Percentiles rank a stretch among this genome's conserved stretches.
These are phyloP conservation scores for Fagopyrum tataricum DNA, from an alignment of 148 eudicot genomes.

Conservation along the genomic window DNA sequence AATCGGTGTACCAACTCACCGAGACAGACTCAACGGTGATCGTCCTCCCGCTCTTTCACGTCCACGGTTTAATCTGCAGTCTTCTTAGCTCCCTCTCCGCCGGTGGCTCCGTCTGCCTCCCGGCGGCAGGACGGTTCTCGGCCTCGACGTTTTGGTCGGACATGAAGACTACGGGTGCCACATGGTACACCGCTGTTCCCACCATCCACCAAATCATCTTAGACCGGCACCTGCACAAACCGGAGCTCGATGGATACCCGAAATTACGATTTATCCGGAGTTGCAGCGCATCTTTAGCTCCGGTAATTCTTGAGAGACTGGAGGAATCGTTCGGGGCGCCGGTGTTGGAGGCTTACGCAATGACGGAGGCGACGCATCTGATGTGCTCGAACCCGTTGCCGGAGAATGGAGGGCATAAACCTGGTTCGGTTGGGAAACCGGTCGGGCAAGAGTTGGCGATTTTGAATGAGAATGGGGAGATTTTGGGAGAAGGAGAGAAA, in stretches of 20 bases:
- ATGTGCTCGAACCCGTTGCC: slow-evolving; percentile 91
- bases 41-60: slow-evolving; percentile 85
- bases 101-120: slow-evolving; percentile 73
- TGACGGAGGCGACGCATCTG: slow-evolving; percentile 89
- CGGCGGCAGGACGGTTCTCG: slow-evolving; percentile 78
- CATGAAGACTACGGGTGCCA: slow-evolving; percentile 56
- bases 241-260: slow-evolving; percentile 56
- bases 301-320: slow-evolving; percentile 46
- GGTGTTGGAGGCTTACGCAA: slow-evolving; percentile 94
- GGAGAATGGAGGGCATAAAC: slow-evolving; percentile 57
- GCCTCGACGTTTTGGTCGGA: slow-evolving; percentile 85
- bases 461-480: slow-evolving; percentile 58
- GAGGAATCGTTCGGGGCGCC: slow-evolving; percentile 86
- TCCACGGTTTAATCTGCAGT: slow-evolving; percentile 70
- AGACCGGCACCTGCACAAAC: slow-evolving; percentile 55
- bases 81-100: slow-evolving; percentile 68
- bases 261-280: slow-evolving; percentile 81
- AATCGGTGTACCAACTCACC: slow-evolving; percentile 54
- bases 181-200: slow-evolving; percentile 97
- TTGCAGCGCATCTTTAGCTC: slow-evolving; percentile 87
- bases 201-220: slow-evolving; percentile 90
- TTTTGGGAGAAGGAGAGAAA: slow-evolving; percentile 40
- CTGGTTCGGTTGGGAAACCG: slow-evolving; percentile 81
- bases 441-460: slow-evolving; percentile 87
- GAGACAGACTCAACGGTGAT: slow-evolving; percentile 84